Conservation (phyloP, 805 yeast genomes). For the Ogataea paraovalis region DNA sequence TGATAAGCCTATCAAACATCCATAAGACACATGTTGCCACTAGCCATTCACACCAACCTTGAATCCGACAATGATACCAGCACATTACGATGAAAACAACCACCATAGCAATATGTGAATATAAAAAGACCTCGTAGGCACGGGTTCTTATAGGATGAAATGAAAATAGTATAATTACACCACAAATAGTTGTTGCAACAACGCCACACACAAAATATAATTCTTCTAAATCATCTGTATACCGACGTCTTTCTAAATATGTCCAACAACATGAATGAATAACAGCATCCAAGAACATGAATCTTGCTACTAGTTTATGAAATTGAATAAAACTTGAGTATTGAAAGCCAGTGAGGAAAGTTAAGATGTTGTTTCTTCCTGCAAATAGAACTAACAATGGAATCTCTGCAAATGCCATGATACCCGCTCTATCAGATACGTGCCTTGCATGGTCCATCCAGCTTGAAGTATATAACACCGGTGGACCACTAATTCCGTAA, state of each 20-base stretch:
- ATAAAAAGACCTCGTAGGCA: slow-evolving; percentile 57
- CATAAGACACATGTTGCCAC: slow-evolving; percentile 43
- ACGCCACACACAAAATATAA: slow-evolving; percentile 30
- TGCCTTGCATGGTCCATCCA: slow-evolving; percentile 5
- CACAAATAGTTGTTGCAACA: slow-evolving; percentile 39
- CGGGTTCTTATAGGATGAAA: slow-evolving; percentile 46
- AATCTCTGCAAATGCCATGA: slow-evolving; percentile 35
- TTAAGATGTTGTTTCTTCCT: slow-evolving; percentile 43
- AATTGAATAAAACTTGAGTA: slow-evolving; percentile 43
- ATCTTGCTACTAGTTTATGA: slow-evolving; percentile 66
- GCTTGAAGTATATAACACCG: slow-evolving; percentile 19
- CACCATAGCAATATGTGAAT: slow-evolving; percentile 56
- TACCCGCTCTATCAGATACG: slow-evolving; percentile 36
- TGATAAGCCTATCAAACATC: slow-evolving; percentile 47
- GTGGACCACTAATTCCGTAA: slow-evolving; percentile 14
- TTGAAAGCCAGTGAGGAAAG: slow-evolving; percentile 41
- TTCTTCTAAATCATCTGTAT: slow-evolving; percentile 7
- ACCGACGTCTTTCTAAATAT: slow-evolving; percentile 7
- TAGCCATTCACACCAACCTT: slow-evolving; percentile 33
- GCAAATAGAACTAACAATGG: slow-evolving; percentile 44
- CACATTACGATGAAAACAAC: slow-evolving; percentile 47
- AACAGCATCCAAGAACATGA: slow-evolving; percentile 36
- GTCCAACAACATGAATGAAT: slow-evolving; percentile 39
- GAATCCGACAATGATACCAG: slow-evolving; percentile 51
- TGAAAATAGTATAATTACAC: slow-evolving; percentile 45